These are phyloP conservation scores for Conticribra weissflogii DNA, from an alignment of 108 stramenopile species.

Conservation along the genomic window DNA sequence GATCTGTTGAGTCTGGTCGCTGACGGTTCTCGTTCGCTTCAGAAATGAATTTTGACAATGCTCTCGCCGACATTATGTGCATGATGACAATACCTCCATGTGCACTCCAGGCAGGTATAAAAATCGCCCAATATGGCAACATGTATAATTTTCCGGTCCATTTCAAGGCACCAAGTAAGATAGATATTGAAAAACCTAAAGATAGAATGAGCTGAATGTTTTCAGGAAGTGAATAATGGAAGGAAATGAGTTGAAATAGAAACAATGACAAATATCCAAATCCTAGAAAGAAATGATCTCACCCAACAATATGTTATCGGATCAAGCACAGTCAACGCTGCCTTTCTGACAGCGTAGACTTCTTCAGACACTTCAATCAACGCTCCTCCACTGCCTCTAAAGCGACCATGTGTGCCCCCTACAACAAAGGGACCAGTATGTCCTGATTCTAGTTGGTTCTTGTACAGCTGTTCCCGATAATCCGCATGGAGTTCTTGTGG, in stretches of 20 bases:
- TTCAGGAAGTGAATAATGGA: background rate
- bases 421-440: constrained; percentile 27
- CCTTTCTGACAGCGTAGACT: constrained; percentile 78
- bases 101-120: constrained; percentile 77
- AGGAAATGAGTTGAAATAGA: constrained; percentile 1
- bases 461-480: constrained; percentile 30
- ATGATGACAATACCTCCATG: constrained; percentile 72
- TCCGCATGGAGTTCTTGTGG: constrained; percentile 28
- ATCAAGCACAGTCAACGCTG: constrained; percentile 77
- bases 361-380: constrained; percentile 81
- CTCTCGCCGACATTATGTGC: constrained; percentile 71
- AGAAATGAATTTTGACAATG: constrained; percentile 75
- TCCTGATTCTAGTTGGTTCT: constrained; percentile 27
- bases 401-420: constrained; percentile 42
- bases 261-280: constrained; percentile 5
- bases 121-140: constrained; percentile 79
- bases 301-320: constrained; percentile 88
- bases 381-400: constrained; percentile 37
- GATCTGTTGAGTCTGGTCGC: constrained; percentile 81
- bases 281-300: too few species aligned
- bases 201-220: constrained; percentile 78
- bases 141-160: constrained; percentile 65
- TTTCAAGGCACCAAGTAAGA: constrained; percentile 66
- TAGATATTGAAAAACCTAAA: constrained; percentile 71
- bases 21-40: constrained; percentile 84